A percentile compares a stretch with the other conserved stretches of the same genome.
phyloP scores from a whole-genome alignment of 257 asterid species.

The Solanum chilense region DNA sequence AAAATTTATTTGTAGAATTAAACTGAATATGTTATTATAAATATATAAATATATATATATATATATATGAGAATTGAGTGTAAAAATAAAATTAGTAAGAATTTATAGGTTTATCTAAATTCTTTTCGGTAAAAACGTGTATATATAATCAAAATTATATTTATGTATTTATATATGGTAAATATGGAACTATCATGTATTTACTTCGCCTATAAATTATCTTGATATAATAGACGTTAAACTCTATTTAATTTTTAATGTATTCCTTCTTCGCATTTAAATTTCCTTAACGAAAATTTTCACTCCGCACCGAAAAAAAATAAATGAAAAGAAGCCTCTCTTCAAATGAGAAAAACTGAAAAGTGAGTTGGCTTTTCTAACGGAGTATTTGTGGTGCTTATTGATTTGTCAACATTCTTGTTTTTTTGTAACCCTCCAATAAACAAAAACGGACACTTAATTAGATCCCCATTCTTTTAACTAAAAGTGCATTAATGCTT shows the following conservation, averaged over 20 bases:
- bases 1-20: background rate
- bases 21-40: accelerated
- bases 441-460: background rate
- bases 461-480: background rate
- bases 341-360: background rate
- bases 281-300: too few relatives aligned
- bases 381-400: background rate
- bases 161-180: too few relatives aligned
- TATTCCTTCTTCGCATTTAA: too few relatives aligned
- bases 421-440: background rate
- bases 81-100: too few relatives aligned
- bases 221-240: too few relatives aligned
- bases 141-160: too few relatives aligned
- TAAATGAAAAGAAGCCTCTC: background rate
- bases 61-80: too few relatives aligned
- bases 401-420: background rate
- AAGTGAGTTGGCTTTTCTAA: background rate
- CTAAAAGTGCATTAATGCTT: background rate
- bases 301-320: background rate
- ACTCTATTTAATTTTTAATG: background rate
- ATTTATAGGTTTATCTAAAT: background rate
- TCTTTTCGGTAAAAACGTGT: too few relatives aligned
- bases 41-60: too few relatives aligned
- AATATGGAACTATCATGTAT: too few relatives aligned
- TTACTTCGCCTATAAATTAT: too few relatives aligned